Evolutionary conservation across 345 rosid species (phyloP).

Genomic region (Excoecaria cochinchinensis): DNA sequence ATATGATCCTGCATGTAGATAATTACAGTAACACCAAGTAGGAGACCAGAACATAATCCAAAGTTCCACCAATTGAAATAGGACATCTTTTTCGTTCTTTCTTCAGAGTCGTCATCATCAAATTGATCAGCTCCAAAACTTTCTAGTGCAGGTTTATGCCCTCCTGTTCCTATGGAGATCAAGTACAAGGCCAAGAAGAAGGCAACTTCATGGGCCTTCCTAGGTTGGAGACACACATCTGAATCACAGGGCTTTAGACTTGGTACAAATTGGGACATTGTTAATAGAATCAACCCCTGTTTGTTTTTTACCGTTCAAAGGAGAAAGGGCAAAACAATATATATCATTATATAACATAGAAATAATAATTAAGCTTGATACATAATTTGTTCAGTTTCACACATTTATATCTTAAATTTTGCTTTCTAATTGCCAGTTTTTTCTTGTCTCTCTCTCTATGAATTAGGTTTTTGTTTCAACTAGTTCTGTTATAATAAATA

Average conservation of each 20-base stretch:
- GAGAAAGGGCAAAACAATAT: neutral
- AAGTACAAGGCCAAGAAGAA: constrained; percentile 83
- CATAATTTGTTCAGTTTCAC: no score
- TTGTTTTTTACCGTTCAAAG: neutral
- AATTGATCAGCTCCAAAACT: constrained; percentile 99
- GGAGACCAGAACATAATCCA: constrained; percentile 68
- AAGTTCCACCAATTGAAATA: constrained; percentile 95
- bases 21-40: constrained; percentile 67
- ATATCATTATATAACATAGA: no score
- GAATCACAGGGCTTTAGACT: constrained; percentile 65
- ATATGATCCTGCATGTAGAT: constrained; percentile 79
- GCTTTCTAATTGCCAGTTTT: no score
- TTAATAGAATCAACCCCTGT: constrained; percentile 72
- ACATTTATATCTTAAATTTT: no score
- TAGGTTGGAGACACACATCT: constrained; percentile 51
- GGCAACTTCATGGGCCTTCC: constrained; percentile 61
- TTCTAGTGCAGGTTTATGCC: constrained; percentile 90
- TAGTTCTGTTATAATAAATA: no score
- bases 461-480: no score
- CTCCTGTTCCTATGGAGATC: constrained; percentile 86
- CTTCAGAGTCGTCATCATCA: constrained; percentile 66
- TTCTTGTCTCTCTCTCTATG: no score
- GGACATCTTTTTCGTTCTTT: constrained; percentile 84
- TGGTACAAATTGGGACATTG: constrained; percentile 70
- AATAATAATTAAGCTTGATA: no score